Base-by-base conservation (phyloP, 2,329 filamentous ascomycete species). In the Stemphylium vesicarium region DNA sequence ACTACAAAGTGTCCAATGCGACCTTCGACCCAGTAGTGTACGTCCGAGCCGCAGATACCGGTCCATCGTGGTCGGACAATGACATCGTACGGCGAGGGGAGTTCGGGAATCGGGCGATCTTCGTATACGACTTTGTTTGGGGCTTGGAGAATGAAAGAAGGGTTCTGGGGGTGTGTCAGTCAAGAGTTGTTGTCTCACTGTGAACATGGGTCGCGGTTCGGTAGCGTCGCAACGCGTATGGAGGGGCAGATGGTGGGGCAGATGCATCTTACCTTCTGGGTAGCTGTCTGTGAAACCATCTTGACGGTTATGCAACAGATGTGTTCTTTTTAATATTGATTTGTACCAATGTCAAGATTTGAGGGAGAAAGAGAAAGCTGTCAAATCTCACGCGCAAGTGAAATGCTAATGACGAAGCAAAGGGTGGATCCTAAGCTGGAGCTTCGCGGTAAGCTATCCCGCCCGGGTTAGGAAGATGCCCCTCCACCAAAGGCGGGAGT, bases 21-120 rank as follows among this genome's bases (percentile, higher is more conserved):
- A 16, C 80, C 80, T 49, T 82, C 74, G 4, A 76, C 72, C 80
- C 80, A 82, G 76, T 82, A 82, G 70, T 82, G 80, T 24, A 82
- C 90, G 77, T 96, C 91, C 56, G 88, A 91, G 53, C 91, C 91
- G 80, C 92, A 96, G 78, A 96, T 95, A 65, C 91, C 91, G 3
- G 91, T 96, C 81, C 88, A 94, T 79, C 89, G 89, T 66, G 94
- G 83, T 71, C 89, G 87, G 60, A 96, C 87, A 67, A 94, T 83
- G 63, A 96, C 91, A 75, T 94, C 88, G 80, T 92, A 84, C 18
- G 85, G 82, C 47, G 81, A 80, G 60, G 84, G 77, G 65, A 95
- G 79, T 54, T 83, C 77, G 38, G 92, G 92, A 51, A 92, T 78
- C 8, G 91, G 90, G 7, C 88, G 86, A 72, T 94, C 88, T 78